Conservation (phyloP, 208 protist genomes). For the Ichthyophonus hoferi region DNA sequence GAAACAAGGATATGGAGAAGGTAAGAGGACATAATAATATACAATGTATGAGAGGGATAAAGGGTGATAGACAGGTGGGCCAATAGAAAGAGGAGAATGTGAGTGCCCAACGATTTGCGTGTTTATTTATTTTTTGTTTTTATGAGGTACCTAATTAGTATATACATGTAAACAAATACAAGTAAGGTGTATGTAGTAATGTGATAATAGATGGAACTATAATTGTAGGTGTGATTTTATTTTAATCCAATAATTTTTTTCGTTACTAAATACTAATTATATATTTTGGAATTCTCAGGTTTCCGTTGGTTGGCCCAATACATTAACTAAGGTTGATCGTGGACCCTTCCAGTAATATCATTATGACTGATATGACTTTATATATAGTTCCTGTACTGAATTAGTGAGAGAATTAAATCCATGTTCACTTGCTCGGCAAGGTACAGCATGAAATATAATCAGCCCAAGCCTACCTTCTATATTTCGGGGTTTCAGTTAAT, state of each 20-base stretch:
- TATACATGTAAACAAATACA: not conserved
- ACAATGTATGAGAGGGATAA: constrained; percentile 4
- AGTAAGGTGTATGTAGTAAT: not conserved
- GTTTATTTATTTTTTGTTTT: not conserved
- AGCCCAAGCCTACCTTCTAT: too few species aligned
- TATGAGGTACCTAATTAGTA: not conserved
- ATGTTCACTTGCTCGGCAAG: too few species aligned
- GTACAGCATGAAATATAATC: too few species aligned
- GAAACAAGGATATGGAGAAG: constrained; percentile 93
- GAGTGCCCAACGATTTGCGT: constrained; percentile 1
- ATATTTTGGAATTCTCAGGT: constrained; percentile 41
- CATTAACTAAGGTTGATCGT: constrained; percentile 16
- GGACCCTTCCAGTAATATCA: too few species aligned
- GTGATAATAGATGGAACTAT: not conserved
- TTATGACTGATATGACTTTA: too few species aligned
- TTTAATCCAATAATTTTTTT: too few species aligned
- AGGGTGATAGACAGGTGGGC: too few species aligned
- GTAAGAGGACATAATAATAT: constrained; percentile 16
- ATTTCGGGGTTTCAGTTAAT: too few species aligned
- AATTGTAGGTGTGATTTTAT: too few species aligned
- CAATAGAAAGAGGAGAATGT: too few species aligned
- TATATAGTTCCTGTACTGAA: too few species aligned
- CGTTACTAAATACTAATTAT: not conserved
- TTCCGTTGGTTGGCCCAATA: constrained; percentile 91
- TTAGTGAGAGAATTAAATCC: too few species aligned